Evolutionary conservation across 1,284 basidiomycete species (phyloP), one percentile per base, ranked within the genome.

Genomic region (Sporisorium iseilematis-ciliati): DNA sequence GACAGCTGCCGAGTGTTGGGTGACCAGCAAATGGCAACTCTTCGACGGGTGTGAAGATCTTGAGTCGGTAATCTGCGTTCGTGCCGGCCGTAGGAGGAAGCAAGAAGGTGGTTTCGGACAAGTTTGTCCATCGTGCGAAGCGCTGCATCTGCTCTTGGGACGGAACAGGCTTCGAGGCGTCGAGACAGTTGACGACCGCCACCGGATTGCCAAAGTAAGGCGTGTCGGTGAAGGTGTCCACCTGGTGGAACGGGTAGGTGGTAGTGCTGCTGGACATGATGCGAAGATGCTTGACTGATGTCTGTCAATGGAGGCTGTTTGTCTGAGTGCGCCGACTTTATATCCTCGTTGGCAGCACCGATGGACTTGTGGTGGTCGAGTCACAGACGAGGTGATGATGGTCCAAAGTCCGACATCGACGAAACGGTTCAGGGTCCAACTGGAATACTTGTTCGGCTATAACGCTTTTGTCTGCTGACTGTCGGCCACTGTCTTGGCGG

Each of bases 21-120:
- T 83, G 80, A 4, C 81, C 81, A 0, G 81, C 81, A 38, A 83
- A 82, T 0, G 81, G 81, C 1, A 83, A 72, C 51, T 80, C 79
- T 18, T 59, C 45, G 11, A 56, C 41, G 1, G 80, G 78, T 4
- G 78, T 82, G 38, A 81, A 83, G 53, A 82, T 83, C 33, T 72
- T 74, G 7, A 83, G 42, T 5, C 50, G 48, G 57, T 82, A 83
- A 49, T 83, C 75, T 2, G 78, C 80, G 4, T 46, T 41, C 7
- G 62, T 58, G 23, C 18, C 18, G 12, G 49, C 4, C 0, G 78
- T 59, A 4, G 76, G 68, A 1, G 70, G 71, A 2, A 81, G 65
- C 3, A 83, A 41, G 46, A 82, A 83, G 26, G 79, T 78, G 10
- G 81, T 82, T 46, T 83, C 81, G 26, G 76, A 77, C 6, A 83